These are phyloP conservation scores for Ceratocystis destructans DNA, from an alignment of 2,329 filamentous ascomycete genomes.

Conservation along the genomic window DNA sequence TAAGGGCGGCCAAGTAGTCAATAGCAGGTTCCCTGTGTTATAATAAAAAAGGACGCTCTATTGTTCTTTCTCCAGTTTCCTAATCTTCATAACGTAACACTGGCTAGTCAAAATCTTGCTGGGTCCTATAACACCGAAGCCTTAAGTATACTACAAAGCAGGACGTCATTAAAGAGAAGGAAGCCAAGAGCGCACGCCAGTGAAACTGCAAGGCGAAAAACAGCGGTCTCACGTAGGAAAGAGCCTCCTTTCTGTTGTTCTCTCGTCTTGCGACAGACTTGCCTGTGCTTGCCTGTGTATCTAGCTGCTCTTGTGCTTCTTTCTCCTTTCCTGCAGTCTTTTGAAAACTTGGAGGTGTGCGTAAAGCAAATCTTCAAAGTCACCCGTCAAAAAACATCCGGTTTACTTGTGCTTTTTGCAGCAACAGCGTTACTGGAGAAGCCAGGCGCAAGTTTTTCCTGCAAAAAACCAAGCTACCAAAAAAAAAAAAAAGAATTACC, in stretches of 20 bases:
- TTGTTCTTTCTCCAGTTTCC: background rate
- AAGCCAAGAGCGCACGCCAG: background rate
- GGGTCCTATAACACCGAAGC: background rate
- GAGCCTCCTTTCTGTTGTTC: background rate
- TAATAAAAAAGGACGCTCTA: background rate
- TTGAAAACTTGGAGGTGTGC: no score
- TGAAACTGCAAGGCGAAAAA: background rate
- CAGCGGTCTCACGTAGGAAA: background rate
- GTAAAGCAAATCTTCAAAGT: no score
- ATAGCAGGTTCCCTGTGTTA: background rate
- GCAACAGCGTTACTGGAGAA: background rate
- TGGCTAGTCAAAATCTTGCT: background rate
- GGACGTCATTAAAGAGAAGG: background rate
- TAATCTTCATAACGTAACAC: conserved; percentile 1
- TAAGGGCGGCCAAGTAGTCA: background rate
- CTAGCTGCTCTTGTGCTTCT: no score
- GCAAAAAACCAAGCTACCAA: background rate
- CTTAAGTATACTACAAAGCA: background rate
- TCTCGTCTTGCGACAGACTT: background rate
- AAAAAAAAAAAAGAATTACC: background rate
- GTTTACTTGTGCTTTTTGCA: background rate
- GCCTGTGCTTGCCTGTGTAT: no score
- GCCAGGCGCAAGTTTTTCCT: background rate
- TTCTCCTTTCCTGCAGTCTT: no score
- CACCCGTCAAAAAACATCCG: no score